A percentile compares a stretch with the other conserved stretches of the same genome.
Conservation (phyloP, 805 yeast genomes). For the Lachancea cidri region DNA sequence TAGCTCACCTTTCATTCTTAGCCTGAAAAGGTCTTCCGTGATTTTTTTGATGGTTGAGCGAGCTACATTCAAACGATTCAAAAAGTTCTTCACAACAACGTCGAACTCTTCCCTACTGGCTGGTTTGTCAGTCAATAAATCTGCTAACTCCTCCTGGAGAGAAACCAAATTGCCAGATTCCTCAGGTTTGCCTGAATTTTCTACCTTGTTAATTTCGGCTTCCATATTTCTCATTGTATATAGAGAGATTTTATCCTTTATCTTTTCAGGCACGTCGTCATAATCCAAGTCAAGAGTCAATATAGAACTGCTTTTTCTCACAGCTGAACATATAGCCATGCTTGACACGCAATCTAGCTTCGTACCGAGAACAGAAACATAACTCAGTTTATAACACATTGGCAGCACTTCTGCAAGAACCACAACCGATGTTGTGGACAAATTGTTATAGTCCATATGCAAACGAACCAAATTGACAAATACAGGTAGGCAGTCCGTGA, state of each 20-base stretch:
- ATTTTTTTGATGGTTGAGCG: slow-evolving; percentile 42
- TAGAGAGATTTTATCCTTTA: slow-evolving; percentile 63
- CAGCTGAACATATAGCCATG: slow-evolving; percentile 61
- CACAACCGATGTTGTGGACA: slow-evolving; percentile 51
- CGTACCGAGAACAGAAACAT: slow-evolving; percentile 68
- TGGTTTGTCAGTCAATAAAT: slow-evolving; percentile 38
- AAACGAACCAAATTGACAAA: slow-evolving; percentile 59
- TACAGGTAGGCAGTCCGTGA: slow-evolving; percentile 64
- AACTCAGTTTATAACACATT: slow-evolving; percentile 56
- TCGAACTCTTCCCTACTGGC: slow-evolving; percentile 24
- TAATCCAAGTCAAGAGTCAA: slow-evolving; percentile 64
- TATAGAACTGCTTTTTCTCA: slow-evolving; percentile 55
- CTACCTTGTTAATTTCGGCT: slow-evolving; percentile 35
- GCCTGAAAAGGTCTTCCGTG: slow-evolving; percentile 51
- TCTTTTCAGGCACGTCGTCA: slow-evolving; percentile 48
- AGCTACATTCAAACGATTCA: slow-evolving; percentile 35
- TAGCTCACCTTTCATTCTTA: slow-evolving; percentile 52
- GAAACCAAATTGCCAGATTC: slow-evolving; percentile 44
- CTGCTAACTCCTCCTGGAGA: slow-evolving; percentile 47
- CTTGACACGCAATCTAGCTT: slow-evolving; percentile 53
- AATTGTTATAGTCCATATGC: slow-evolving; percentile 64
- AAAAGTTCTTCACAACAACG: slow-evolving; percentile 28
- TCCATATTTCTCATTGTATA: slow-evolving; percentile 83
- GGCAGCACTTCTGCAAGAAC: slow-evolving; percentile 70
- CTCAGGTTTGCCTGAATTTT: slow-evolving; percentile 1